Conservation (phyloP, 2,329 filamentous ascomycete species). For the Lachnum nothofagi region DNA sequence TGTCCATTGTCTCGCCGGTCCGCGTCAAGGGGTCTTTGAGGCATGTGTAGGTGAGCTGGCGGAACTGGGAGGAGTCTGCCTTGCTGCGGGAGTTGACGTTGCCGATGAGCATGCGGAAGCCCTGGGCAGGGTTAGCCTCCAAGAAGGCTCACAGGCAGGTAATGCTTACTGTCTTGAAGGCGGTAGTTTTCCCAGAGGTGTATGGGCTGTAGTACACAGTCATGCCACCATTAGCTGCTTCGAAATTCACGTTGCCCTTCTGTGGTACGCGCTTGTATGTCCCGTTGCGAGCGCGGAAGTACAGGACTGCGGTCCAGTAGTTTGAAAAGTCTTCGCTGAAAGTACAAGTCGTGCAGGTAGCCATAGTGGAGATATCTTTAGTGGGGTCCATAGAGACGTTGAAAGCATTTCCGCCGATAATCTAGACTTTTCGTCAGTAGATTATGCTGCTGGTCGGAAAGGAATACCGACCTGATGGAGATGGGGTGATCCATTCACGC, state of each 20-base stretch:
- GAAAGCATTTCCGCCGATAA: constrained; percentile 2
- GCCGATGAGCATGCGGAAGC: background rate
- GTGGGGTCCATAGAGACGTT: constrained; percentile 1
- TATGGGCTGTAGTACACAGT: background rate
- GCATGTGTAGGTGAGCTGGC: background rate
- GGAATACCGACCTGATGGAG: constrained; percentile 1
- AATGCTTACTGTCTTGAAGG: background rate
- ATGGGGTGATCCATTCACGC: background rate
- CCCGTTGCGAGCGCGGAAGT: background rate
- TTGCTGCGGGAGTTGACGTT: constrained; percentile 1
- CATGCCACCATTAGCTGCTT: background rate
- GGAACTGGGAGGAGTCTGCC: background rate
- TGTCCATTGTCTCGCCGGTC: constrained; percentile 34
- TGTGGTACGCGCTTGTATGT: background rate
- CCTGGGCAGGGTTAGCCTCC: background rate
- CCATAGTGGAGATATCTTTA: background rate
- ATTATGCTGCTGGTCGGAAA: background rate
- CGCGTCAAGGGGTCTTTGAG: background rate
- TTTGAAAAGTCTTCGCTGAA: background rate
- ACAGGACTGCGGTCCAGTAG: background rate
- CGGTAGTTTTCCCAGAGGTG: background rate
- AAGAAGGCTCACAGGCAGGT: background rate
- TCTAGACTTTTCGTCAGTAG: background rate
- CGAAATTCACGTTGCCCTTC: background rate
- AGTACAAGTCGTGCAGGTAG: constrained; percentile 1